phyloP scores from a whole-genome alignment of 2,329 filamentous ascomycete species.

The Fusarium sp. region DNA sequence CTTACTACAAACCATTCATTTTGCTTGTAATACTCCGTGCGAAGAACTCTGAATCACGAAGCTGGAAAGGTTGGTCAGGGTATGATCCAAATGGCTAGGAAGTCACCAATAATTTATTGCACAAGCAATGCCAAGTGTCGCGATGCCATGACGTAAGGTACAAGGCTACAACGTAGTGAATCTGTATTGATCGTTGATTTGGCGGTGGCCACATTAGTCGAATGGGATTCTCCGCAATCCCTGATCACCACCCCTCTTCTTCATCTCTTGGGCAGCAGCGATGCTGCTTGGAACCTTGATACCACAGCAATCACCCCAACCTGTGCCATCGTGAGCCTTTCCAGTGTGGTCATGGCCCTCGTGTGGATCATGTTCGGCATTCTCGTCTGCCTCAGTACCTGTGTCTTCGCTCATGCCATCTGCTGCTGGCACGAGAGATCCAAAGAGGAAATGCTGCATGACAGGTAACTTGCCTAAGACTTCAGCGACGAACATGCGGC shows the following conservation, averaged over 20 bases:
- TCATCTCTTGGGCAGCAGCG: constrained; percentile 87
- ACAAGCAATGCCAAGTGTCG: neutral
- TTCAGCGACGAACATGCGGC: constrained; percentile 94
- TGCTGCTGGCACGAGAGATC: constrained; percentile 79
- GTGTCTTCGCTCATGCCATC: constrained; percentile 81
- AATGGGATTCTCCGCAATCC: constrained; percentile 80
- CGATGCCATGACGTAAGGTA: neutral
- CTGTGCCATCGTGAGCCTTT: constrained; percentile 68
- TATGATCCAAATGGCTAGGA: neutral
- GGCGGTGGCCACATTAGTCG: constrained; percentile 61
- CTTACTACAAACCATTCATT: neutral
- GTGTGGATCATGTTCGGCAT: constrained; percentile 61
- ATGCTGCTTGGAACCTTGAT: constrained; percentile 96
- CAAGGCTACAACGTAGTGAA: neutral
- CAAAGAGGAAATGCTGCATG: constrained; percentile 98
- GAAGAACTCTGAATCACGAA: neutral
- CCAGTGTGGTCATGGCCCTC: constrained; percentile 68
- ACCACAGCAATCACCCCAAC: constrained; percentile 96
- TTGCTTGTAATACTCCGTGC: neutral
- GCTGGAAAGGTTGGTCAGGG: neutral
- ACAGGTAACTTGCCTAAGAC: constrained; percentile 93
- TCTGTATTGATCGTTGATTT: neutral
- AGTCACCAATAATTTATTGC: constrained; percentile 1
- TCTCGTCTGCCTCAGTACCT: constrained; percentile 56
- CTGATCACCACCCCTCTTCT: constrained; percentile 71